Evolutionary conservation across 192 early-diverging fungal genomes (phyloP).

Genomic region (Backusella luteola): DNA sequence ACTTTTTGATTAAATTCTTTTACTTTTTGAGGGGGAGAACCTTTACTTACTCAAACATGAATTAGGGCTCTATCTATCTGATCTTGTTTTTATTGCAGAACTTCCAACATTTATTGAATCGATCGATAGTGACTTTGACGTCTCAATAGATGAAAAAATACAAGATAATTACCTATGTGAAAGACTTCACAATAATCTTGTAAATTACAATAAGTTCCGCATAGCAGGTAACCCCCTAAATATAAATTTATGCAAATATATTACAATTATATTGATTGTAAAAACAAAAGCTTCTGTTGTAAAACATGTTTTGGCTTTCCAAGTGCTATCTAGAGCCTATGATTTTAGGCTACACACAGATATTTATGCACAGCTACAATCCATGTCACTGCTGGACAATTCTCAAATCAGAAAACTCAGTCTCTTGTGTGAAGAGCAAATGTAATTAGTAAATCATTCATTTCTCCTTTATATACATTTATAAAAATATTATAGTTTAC

Average conservation of each 20-base stretch:
- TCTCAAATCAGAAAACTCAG: constrained; percentile 28
- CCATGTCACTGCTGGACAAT: constrained; percentile 27
- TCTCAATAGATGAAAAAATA: background rate
- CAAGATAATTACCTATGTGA: background rate
- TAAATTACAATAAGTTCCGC: constrained; percentile 59
- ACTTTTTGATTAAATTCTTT: background rate
- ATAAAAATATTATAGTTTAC: background rate
- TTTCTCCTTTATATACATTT: background rate
- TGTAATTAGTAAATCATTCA: background rate
- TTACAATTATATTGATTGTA: background rate
- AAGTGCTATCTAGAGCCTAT: constrained; percentile 48
- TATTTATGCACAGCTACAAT: constrained; percentile 34
- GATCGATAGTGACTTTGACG: background rate
- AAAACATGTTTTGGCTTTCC: constrained; percentile 55
- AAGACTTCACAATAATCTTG: constrained; percentile 28
- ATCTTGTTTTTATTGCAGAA: constrained; percentile 59
- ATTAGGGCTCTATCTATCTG: constrained; percentile 53
- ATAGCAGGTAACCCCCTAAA: constrained; percentile 43
- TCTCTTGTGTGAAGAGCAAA: constrained; percentile 25
- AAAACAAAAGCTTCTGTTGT: constrained; percentile 39
- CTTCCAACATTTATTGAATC: constrained; percentile 51
- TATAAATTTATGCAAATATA: background rate
- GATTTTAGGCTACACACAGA: constrained; percentile 38
- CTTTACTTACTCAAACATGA: background rate
- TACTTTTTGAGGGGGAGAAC: background rate